Percentiles rank a stretch among this genome's conserved stretches.
Evolutionary conservation across 768 basidiomycete genomes (phyloP).

Genomic region (Nevesoporus exiguus): DNA sequence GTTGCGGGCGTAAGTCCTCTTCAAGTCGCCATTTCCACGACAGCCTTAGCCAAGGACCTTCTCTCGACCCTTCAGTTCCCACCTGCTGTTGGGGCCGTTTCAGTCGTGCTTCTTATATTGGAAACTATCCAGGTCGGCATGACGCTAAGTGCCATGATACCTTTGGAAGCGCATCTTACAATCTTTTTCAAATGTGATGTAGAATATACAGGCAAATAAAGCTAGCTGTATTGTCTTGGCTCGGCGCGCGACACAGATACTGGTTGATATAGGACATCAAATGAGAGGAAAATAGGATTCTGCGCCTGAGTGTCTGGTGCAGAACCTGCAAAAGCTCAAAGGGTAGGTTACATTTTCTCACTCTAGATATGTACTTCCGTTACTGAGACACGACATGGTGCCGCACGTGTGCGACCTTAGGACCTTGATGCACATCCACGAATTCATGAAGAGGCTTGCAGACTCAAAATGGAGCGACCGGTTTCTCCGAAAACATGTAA

Average conservation of each 20-base stretch:
- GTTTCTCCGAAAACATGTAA: conserved; percentile 38
- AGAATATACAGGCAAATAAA: conserved; percentile 37
- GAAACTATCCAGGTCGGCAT: conserved; percentile 42
- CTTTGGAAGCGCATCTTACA: neutral
- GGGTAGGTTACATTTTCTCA: conserved; percentile 27
- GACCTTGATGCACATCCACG: conserved; percentile 36
- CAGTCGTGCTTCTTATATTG: conserved; percentile 41
- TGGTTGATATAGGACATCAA: conserved; percentile 42
- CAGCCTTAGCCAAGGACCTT: conserved; percentile 30
- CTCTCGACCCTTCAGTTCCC: conserved; percentile 38
- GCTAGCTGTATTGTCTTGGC: conserved; percentile 39
- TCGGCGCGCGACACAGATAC: conserved; percentile 39
- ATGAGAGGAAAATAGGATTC: conserved; percentile 45
- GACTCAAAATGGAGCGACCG: conserved; percentile 41
- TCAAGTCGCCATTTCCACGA: conserved; percentile 29
- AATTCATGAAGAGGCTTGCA: conserved; percentile 39
- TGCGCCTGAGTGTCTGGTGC: conserved; percentile 38
- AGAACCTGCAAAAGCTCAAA: conserved; percentile 41
- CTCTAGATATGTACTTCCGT: neutral
- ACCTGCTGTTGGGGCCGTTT: conserved; percentile 40
- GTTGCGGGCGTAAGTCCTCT: conserved; percentile 28
- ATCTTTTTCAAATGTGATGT: neutral
- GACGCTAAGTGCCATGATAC: neutral
- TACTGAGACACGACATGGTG: neutral
- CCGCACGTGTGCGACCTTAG: conserved; percentile 20